Base-by-base conservation (phyloP, 2,329 filamentous ascomycete species). In the Fusarium burgessii region DNA sequence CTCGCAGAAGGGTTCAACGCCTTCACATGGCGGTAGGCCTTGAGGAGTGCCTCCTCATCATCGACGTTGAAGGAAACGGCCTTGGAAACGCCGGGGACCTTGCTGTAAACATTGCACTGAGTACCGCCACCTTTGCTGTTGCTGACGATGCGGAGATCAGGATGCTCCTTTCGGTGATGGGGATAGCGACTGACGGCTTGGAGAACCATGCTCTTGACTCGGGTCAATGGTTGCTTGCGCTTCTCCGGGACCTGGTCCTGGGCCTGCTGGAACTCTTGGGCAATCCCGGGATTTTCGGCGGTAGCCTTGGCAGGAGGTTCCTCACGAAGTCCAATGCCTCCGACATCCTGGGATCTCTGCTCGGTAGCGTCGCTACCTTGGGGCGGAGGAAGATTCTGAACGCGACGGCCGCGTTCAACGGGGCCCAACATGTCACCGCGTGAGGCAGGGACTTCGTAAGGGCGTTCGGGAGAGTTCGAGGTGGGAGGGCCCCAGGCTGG, bases 81-180 rank as follows among this genome's bases (percentile, higher is more conserved):
- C 20, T 67, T 62, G 3, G 58, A 29, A 3, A 55, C 7, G 1
- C n/a, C 43, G 7, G 46, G 50, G 1, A 70, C 50, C 17, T 62
- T 54, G 6, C 66, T 62, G 17, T 58, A 70, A 6, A 70, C 33
- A 13, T 70, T 61, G 11, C n/a, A n/a, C 9, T 70, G 67, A 2
- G 29, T n/a, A 3, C 57, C 67, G 2, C 66, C 55, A 5, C 66
- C 67, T 1, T 41, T 17, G 5, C 61, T 70, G 56, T 70, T 66
- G 17, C 54, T 69, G 25, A 59, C 23, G 6, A 66, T 38, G 3
- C 61, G 36, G 4, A 70, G 56, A 0, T 57, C 62, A 3, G 67
- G 67, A 3, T 35, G 43, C 1, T 38, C n/a, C 4, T 41, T 43
- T 3, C 40, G 32, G 8, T 41, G 18, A 12, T 17, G 23, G 6